Percentiles rank a stretch among this genome's conserved stretches.
These are phyloP conservation scores for Xylaria sp. DNA, from an alignment of 2,329 filamentous ascomycete species.

Conservation along the genomic window DNA sequence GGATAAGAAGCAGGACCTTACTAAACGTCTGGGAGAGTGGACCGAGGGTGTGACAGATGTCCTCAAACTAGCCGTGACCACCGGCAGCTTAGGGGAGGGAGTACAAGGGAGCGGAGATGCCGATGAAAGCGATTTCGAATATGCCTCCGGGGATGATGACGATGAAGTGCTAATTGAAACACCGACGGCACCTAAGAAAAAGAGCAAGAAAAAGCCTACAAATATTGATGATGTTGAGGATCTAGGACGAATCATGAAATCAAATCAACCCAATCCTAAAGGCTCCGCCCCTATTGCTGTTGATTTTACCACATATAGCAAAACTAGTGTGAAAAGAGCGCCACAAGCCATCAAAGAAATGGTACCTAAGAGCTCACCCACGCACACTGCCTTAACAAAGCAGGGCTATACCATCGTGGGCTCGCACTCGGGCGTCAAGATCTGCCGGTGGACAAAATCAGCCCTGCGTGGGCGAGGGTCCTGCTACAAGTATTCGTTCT, in stretches of 20 bases:
- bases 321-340: slow-evolving; percentile 54
- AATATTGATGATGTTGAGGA: slow-evolving; percentile 83
- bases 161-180: slow-evolving; percentile 59
- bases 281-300: slow-evolving; percentile 67
- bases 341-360: slow-evolving; percentile 75
- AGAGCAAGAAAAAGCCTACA: slow-evolving; percentile 49
- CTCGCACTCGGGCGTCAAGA: slow-evolving; percentile 94
- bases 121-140: slow-evolving; percentile 82
- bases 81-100: slow-evolving; percentile 65
- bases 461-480: slow-evolving; percentile 90
- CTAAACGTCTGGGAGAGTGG: slow-evolving; percentile 77
- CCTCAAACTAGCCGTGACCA: slow-evolving; percentile 66
- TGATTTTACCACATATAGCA: slow-evolving; percentile 81
- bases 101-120: slow-evolving; percentile 82
- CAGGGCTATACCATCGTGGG: slow-evolving; percentile 96
- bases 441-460: slow-evolving; percentile 98
- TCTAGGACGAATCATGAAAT: slow-evolving; percentile 69
- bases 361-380: slow-evolving; percentile 90
- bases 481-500: slow-evolving; percentile 98
- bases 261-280: slow-evolving; percentile 46
- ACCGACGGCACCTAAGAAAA: slow-evolving; percentile 49
- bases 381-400: slow-evolving; percentile 87
- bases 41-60: slow-evolving; percentile 73
- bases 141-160: slow-evolving; percentile 59
- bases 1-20: slow-evolving; percentile 78